Evolutionary conservation across 2,329 filamentous ascomycete genomes (phyloP), one percentile per base, ranked within the genome.

Genomic region (Colletotrichum sp.): DNA sequence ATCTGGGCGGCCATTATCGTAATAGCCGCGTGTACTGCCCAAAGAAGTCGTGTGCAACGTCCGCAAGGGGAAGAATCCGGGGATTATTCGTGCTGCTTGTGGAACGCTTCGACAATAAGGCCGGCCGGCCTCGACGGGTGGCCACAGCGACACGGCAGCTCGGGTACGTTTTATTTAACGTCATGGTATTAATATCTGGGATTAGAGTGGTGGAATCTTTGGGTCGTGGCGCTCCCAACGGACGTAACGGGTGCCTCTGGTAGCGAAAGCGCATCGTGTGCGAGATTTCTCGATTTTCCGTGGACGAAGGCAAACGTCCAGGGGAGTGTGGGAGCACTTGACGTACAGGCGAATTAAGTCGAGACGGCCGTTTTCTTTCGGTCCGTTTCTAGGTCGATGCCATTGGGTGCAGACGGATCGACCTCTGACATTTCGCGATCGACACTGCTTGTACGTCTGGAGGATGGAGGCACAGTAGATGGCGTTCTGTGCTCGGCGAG

Each of bases 31-130:
- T 15, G 27, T 57, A 39, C 36, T 30, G 32, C 63, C 44, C 44
- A 36, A 55, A 34, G n/a, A n/a, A n/a, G 25, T 22, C 16, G 52
- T 12, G 57, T 63, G 57, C 13, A 44, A 64, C 63, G 13, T 34
- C 32, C 34, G 13, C 19, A 44, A 68, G 32, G 25, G 65, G 61
- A 30, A 59, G n/a, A 55, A 34, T 68, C 55, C 69, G 73, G 73
- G 70, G 74, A 69, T 25, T 73, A 52, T 69, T n/a, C 39, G 19
- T 48, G 16, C n/a, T 27, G 65, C 19, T 55, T 32, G 71, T 74
- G 59, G 28, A 69, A 69, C 59, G 15, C 22, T 15, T 22, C 28
- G 19, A 69, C 70, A 70, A 74, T 74, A 76, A 76, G 22, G 70
- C 44, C 64, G 71, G 52, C 72, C 30, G 19, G 60, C 72, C 36